A percentile compares a stretch with the other conserved stretches of the same genome.
These are phyloP conservation scores for Penicillium glabrum DNA, from an alignment of 2,329 filamentous ascomycete genomes.

Conservation along the genomic window DNA sequence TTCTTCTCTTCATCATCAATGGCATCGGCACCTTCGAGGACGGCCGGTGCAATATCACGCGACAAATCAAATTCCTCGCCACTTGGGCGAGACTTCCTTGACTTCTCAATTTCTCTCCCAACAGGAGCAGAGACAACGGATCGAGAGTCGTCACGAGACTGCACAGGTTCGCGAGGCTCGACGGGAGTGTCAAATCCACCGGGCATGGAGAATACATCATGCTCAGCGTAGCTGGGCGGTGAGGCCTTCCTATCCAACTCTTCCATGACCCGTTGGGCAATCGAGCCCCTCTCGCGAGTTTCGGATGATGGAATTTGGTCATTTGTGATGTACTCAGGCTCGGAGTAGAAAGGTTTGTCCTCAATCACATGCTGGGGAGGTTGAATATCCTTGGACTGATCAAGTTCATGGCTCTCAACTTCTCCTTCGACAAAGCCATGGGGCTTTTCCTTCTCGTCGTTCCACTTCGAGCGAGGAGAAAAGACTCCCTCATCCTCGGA, in stretches of 20 bases:
- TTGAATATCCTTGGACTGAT: constrained; percentile 26
- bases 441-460: constrained; percentile 41
- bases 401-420: constrained; percentile 43
- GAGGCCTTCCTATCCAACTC: constrained; percentile 20
- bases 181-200: constrained; percentile 30
- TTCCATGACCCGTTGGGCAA: constrained; percentile 27
- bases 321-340: constrained; percentile 17
- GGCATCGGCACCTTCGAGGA: background rate
- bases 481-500: constrained; percentile 58
- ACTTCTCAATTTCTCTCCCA: constrained; percentile 8
- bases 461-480: constrained; percentile 52
- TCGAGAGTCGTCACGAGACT: constrained; percentile 10
- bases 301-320: background rate
- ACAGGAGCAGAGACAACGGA: constrained; percentile 17
- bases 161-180: constrained; percentile 1
- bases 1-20: background rate
- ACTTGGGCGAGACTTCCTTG: constrained; percentile 21
- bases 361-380: constrained; percentile 11
- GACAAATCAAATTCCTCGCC: constrained; percentile 21
- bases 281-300: constrained; percentile 14
- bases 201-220: constrained; percentile 32
- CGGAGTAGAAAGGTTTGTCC: constrained; percentile 19
- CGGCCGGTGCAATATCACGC: constrained; percentile 10
- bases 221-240: constrained; percentile 15
- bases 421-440: constrained; percentile 53